Base-by-base conservation (phyloP, 805 yeast genomes). In the Kazachstania kunashirensis region DNA sequence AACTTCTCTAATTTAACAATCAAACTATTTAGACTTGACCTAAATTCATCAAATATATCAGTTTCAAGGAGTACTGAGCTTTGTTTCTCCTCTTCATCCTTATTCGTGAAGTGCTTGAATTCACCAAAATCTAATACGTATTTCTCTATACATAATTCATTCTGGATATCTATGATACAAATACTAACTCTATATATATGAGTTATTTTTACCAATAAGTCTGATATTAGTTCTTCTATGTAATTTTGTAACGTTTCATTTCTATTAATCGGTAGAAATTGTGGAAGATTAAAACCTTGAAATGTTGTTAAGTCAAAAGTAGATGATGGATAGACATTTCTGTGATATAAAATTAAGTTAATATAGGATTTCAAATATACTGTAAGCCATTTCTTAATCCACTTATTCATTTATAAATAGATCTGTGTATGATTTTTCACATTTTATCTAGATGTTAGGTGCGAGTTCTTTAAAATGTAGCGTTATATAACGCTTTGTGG, bases 231-330 rank as follows among this genome's bases (percentile, higher is more conserved):
- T 13, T 55, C 57, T 28, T 57, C 62, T 6, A 68, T 46, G 40
- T 68, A 68, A 4, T 47, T 37, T 16, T 54, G 55, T n/a, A 70
- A 62, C 2, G 47, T 61, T 0, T 75, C 75, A 44, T 72, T 74
- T 41, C 77, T 55, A 34, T 61, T 64, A 25, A 63, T 58, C 10
- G 71, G 68, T 0, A 68, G 57, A 27, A 53, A 55, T 17, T 53
- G 54, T 0, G 64, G 63, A 12, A 73, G 37, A 26, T 66, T 63
- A 46, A 70, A 73, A 4, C 70, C 53, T 37, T 59, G 61, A 29
- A 48, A 65, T 8, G 61, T 61, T 3, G 64, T 54, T 21, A 49
- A 36, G 20, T 59, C 62, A 37, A 61, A 66, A 0, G 66, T 49
- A 4, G 47, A 53, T 4, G 39, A 18, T 3, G 70, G 69, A 34